These are phyloP conservation scores for Gossypium anomalum DNA, from an alignment of 345 rosid species.

Conservation along the genomic window DNA sequence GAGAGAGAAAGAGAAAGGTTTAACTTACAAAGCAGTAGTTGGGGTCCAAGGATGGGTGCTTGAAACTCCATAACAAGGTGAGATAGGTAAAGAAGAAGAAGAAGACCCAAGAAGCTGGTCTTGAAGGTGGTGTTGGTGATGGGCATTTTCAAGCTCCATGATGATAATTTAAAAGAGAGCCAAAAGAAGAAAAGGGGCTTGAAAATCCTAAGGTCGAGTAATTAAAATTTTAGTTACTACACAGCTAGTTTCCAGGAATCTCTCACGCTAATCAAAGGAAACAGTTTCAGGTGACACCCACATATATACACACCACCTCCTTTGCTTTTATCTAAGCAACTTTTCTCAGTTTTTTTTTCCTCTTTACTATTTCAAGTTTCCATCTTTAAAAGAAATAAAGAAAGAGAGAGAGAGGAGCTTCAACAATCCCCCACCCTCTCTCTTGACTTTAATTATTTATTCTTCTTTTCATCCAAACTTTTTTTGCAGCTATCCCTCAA, in stretches of 20 bases:
- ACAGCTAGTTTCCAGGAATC: conserved; percentile 28
- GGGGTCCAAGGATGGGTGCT: conserved; percentile 60
- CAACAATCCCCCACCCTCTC: conserved; percentile 27
- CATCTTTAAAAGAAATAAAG: conserved; percentile 45
- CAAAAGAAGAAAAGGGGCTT: conserved; percentile 27
- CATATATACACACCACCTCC: conserved; percentile 22
- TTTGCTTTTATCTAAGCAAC: conserved; percentile 35
- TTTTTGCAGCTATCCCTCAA: conserved; percentile 26
- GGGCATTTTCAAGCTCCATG: conserved; percentile 72
- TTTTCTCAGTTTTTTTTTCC: conserved; percentile 16
- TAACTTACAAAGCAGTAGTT: conserved; percentile 48
- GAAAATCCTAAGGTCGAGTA: conserved; percentile 70
- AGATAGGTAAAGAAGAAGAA: conserved; percentile 45
- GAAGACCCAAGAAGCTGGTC: conserved; percentile 51
- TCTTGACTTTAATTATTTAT: conserved; percentile 22
- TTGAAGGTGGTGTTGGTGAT: conserved; percentile 54
- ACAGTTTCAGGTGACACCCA: conserved; percentile 47
- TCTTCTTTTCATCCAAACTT: conserved; percentile 13
- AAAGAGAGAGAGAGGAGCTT: conserved; percentile 36
- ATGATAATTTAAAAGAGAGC: conserved; percentile 17
- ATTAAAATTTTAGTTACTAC: conserved; percentile 20
- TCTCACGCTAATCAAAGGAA: conserved; percentile 38
- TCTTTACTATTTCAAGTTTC: conserved; percentile 48
- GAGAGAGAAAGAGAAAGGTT: conserved; percentile 8
- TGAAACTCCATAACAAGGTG: conserved; percentile 50